These are phyloP conservation scores for Aspergillus alliaceus DNA, from an alignment of 2,329 filamentous ascomycete species.

Conservation along the genomic window DNA sequence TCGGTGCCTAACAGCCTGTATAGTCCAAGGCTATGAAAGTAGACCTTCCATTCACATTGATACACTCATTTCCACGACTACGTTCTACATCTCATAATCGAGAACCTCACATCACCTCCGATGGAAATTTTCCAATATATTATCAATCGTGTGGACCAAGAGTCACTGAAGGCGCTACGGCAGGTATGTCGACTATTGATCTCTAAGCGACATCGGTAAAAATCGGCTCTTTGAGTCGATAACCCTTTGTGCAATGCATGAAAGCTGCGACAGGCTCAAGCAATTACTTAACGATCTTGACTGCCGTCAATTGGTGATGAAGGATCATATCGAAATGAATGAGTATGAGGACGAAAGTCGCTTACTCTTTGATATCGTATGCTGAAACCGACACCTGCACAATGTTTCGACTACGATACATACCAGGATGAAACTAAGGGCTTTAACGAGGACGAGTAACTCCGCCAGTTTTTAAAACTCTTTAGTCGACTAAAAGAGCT, in stretches of 20 bases:
- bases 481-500: conserved; percentile 2
- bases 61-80: too few relatives aligned
- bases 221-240: background rate
- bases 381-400: background rate
- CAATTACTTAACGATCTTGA: background rate
- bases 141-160: background rate
- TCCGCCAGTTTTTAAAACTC: background rate
- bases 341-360: background rate
- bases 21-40: too few relatives aligned
- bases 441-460: background rate
- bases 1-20: too few relatives aligned
- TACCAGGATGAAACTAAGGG: background rate
- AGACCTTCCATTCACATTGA: too few relatives aligned
- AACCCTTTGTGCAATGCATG: background rate
- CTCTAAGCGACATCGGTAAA: background rate
- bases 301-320: background rate
- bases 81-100: background rate
- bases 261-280: background rate
- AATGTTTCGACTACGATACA: background rate
- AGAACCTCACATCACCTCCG: background rate
- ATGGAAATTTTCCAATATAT: background rate
- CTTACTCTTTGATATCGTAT: background rate
- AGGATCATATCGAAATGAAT: conserved; percentile 1
- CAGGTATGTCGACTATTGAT: background rate
- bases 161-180: background rate